Base-by-base conservation (phyloP, 2,329 filamentous ascomycete genomes). In the Fusarium proliferatum region DNA sequence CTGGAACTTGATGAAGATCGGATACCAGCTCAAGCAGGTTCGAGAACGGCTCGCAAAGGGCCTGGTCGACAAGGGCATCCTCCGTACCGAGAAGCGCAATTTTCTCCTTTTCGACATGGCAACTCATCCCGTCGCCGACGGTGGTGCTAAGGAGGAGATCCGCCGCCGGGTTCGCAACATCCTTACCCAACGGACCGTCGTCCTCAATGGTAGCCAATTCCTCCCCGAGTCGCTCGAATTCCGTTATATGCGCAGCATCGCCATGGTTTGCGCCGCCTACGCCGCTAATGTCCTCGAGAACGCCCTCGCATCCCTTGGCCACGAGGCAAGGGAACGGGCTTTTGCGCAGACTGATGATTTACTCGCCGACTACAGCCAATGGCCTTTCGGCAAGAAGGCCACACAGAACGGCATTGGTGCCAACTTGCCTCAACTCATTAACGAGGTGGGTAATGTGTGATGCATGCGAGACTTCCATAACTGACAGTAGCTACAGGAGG, bases 1-100 rank as follows among this genome's bases (percentile, higher is more conserved):
- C 62, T 99, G 96, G 96, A 99, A 99, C 82, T 87, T 99, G 75
- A 98, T 99, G 96, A 99, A 99, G 88, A 99, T 99, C 79, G 96
- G 96, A 82, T 99, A 99, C 85, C 96, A 99, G 87, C 89, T 99
- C 78, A 99, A 99, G 87, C 96, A 99, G 88, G 96, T 99, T 67
- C 95, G 96, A 81, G 96, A 99, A 86, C 94, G 96, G 65, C 89
- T 99, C 64, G 96, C 95, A 80, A 99, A 99, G 85, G 96, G 96
- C 39, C 90, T 99, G 51, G 96, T 99, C 74, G 96, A 99, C 86
- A 99, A 99, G 86, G 96, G 96, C 80, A 97, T 99, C 81, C 90
- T 99, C 66, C 94, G 96, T 78, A 99, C 96, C 69, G 96, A 99
- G 85, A 99, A 99, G 88, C 94, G 95, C 85, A 99, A 99, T 87